Conservation (phyloP, 768 basidiomycete genomes). For the Infundibulicybe gibba region DNA sequence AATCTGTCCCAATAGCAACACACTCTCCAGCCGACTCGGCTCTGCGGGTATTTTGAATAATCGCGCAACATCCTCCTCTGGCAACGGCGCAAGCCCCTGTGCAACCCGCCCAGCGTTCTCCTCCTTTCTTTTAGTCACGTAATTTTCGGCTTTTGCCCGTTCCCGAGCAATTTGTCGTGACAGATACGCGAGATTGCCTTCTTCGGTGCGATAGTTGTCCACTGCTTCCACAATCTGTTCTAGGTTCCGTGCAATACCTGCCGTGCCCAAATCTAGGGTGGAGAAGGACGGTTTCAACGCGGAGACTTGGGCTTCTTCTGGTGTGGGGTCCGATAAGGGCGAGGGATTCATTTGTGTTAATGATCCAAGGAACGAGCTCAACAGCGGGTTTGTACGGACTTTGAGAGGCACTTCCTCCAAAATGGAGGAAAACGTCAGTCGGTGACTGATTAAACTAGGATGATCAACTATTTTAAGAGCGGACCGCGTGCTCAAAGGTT, state of each 20-base stretch:
- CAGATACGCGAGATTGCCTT: slow-evolving; percentile 88
- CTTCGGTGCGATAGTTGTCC: slow-evolving; percentile 85
- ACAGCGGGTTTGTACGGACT: slow-evolving; percentile 77
- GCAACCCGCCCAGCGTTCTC: slow-evolving; percentile 77
- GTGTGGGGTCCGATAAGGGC: slow-evolving; percentile 29
- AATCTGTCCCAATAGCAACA: slow-evolving; percentile 83
- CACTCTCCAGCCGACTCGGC: slow-evolving; percentile 83
- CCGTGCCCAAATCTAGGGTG: slow-evolving; percentile 65
- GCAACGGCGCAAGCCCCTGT: slow-evolving; percentile 82
- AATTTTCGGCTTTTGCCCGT: slow-evolving; percentile 71
- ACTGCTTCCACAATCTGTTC: slow-evolving; percentile 84
- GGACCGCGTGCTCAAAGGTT: slow-evolving; percentile 6
- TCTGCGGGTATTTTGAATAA: slow-evolving; percentile 87
- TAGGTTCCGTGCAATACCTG: slow-evolving; percentile 69
- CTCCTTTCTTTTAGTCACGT: slow-evolving; percentile 82
- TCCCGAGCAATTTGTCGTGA: slow-evolving; percentile 87
- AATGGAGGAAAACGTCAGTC: slow-evolving; percentile 81
- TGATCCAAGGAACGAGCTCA: slow-evolving; percentile 73
- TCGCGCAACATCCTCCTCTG: slow-evolving; percentile 81
- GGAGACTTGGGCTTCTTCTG: slow-evolving; percentile 32
- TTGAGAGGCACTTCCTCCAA: slow-evolving; percentile 84
- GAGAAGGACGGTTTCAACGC: slow-evolving; percentile 61
- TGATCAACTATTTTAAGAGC: slow-evolving; percentile 13
- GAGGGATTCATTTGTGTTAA: slow-evolving; percentile 48
- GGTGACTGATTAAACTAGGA: slow-evolving; percentile 70